Percentiles rank a stretch among this genome's conserved stretches.
These are phyloP conservation scores for Basipetospora chlamydospora DNA, from an alignment of 2,329 filamentous ascomycete species.

Conservation along the genomic window DNA sequence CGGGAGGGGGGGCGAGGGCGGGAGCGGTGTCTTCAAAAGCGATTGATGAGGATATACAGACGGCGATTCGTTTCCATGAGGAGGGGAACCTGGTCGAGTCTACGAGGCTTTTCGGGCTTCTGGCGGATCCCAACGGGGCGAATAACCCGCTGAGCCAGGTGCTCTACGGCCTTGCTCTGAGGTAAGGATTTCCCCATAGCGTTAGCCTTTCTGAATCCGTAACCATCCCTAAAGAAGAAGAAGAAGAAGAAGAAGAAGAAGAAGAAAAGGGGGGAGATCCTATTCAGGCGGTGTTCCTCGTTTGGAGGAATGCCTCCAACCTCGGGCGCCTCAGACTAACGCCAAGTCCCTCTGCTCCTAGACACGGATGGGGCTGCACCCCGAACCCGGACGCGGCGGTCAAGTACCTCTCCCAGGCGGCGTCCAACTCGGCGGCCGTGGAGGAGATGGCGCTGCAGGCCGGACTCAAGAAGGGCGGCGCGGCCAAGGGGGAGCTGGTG, in stretches of 20 bases:
- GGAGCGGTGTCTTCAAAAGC: constrained; percentile 29
- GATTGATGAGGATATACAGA: constrained; percentile 65
- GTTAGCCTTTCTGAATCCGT: neutral
- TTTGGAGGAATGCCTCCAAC: no score
- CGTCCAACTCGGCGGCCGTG: constrained; percentile 75
- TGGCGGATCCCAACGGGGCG: constrained; percentile 70
- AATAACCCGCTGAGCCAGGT: constrained; percentile 95
- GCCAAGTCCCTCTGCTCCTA: constrained; percentile 19
- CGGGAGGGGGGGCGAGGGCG: constrained; percentile 12
- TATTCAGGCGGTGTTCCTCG: no score
- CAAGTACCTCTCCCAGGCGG: constrained; percentile 73
- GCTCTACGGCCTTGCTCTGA: constrained; percentile 79
- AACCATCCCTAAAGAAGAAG: neutral
- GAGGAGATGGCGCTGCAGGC: constrained; percentile 75
- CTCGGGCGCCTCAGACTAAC: no score
- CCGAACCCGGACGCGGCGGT: constrained; percentile 61
- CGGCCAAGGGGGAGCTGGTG: constrained; percentile 89
- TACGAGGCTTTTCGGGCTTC: constrained; percentile 68
- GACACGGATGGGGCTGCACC: constrained; percentile 84
- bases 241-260: neutral
- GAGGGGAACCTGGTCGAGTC: constrained; percentile 62
- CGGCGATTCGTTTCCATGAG: constrained; percentile 91
- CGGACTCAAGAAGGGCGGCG: constrained; percentile 83
- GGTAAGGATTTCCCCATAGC: no score
- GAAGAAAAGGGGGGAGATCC: no score